Percentiles rank a stretch among this genome's conserved stretches.
Evolutionary conservation across 139 green algal genomes (phyloP).

Genomic region (Spirogloea muscicola): DNA sequence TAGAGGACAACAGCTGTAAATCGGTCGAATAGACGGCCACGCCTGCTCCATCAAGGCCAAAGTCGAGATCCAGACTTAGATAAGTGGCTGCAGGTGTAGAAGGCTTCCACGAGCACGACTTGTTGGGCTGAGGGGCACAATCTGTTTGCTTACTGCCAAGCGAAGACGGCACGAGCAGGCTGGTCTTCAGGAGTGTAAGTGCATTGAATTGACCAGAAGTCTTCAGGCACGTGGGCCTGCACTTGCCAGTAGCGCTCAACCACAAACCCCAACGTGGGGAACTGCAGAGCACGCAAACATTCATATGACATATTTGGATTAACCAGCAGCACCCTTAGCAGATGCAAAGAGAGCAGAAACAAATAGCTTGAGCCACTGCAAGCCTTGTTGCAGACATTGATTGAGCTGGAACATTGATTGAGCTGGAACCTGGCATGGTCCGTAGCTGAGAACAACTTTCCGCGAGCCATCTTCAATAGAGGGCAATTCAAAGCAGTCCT

Average conservation of each 20-base stretch:
- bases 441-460: slow-evolving; percentile 66
- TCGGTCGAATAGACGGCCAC: slow-evolving; percentile 83
- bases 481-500: slow-evolving; percentile 52
- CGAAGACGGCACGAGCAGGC: slow-evolving; percentile 21
- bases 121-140: no score
- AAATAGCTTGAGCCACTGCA: no score
- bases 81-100: no score
- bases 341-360: no score
- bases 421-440: slow-evolving; percentile 57
- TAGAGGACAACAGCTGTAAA: slow-evolving; percentile 68
- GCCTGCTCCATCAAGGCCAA: no score
- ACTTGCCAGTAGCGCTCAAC: slow-evolving; percentile 95
- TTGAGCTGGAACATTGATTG: slow-evolving; percentile 56
- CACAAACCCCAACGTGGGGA: slow-evolving; percentile 95
- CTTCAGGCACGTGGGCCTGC: slow-evolving; percentile 82
- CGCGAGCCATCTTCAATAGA: slow-evolving; percentile 12
- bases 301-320: no score
- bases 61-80: no score
- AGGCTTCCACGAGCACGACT: no score
- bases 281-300: no score
- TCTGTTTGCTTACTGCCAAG: slow-evolving; percentile 37
- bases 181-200: slow-evolving; percentile 20
- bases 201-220: slow-evolving; percentile 83
- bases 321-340: no score
- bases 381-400: no score